Conservation (phyloP, 2,329 filamentous ascomycete genomes). For the Fusarium sp. region DNA sequence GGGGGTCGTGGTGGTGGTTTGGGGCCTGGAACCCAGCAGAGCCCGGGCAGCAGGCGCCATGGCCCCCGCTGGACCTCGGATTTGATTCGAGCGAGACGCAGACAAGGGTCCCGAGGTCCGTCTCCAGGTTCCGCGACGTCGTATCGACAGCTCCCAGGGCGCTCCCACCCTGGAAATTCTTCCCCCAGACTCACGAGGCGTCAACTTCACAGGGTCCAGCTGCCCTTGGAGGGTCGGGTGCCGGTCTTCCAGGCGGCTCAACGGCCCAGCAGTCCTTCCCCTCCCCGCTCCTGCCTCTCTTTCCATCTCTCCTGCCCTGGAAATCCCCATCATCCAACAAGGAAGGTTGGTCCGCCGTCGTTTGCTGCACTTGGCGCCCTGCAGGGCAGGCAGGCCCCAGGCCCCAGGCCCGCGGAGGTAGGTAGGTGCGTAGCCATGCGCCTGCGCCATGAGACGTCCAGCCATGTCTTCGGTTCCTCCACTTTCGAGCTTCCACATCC, state of each 20-base stretch:
- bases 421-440: slow-evolving; percentile 16
- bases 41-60: background rate
- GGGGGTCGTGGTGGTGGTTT: background rate
- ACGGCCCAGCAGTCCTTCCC: slow-evolving; percentile 25
- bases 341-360: slow-evolving; percentile 24
- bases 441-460: slow-evolving; percentile 11
- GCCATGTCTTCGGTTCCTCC: slow-evolving; percentile 33
- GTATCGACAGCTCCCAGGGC: slow-evolving; percentile 8
- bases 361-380: slow-evolving; percentile 13
- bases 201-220: slow-evolving; percentile 13
- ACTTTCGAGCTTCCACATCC: slow-evolving; percentile 46
- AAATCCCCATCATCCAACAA: background rate
- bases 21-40: background rate
- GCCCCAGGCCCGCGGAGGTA: slow-evolving; percentile 21
- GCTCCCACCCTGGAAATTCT: slow-evolving; percentile 25
- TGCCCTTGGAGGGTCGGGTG: slow-evolving; percentile 25
- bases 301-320: no score
- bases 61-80: slow-evolving; percentile 8
- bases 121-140: background rate
- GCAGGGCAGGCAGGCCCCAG: slow-evolving; percentile 12
- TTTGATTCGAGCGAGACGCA: slow-evolving; percentile 27
- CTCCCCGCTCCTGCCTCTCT: background rate
- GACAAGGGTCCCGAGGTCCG: slow-evolving; percentile 34
- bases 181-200: slow-evolving; percentile 27
- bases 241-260: slow-evolving; percentile 16